phyloP scores from a whole-genome alignment of 306 rosid species.

The Elaeagnus macrophylla region DNA sequence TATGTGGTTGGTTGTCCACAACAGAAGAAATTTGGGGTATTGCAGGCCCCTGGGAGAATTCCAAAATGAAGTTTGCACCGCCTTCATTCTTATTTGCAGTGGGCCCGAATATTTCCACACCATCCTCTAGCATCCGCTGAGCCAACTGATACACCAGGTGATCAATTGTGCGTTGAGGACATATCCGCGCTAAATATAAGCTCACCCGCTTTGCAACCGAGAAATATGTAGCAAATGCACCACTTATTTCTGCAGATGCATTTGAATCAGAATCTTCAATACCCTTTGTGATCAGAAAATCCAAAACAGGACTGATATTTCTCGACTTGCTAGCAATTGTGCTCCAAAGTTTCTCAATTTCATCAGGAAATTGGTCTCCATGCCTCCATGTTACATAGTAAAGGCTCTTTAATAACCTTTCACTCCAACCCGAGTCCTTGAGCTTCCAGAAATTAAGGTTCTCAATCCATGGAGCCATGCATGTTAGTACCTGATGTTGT shows the following conservation, averaged over 20 bases:
- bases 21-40: slow-evolving; percentile 78
- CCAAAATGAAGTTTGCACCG: slow-evolving; percentile 79
- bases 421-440: slow-evolving; percentile 95
- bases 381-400: slow-evolving; percentile 98
- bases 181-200: slow-evolving; percentile 88
- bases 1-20: slow-evolving; percentile 92
- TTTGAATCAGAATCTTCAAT: slow-evolving; percentile 99
- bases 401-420: slow-evolving; percentile 87
- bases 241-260: slow-evolving; percentile 98
- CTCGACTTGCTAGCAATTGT: slow-evolving; percentile 99
- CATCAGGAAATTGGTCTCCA: slow-evolving; percentile 97
- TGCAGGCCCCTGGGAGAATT: slow-evolving; percentile 95
- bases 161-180: slow-evolving; percentile 97
- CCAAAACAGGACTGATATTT: slow-evolving; percentile 94
- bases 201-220: slow-evolving; percentile 96
- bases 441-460: slow-evolving; percentile 97
- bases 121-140: slow-evolving; percentile 92
- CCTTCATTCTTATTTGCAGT: slow-evolving; percentile 67
- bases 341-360: slow-evolving; percentile 99
- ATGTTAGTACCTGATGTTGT: slow-evolving; percentile 98
- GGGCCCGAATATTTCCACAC: slow-evolving; percentile 58
- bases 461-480: slow-evolving; percentile 99
- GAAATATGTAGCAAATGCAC: slow-evolving; percentile 97
- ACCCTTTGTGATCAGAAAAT: slow-evolving; percentile 96
- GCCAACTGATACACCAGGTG: slow-evolving; percentile 94